These are phyloP conservation scores for Pyracantha coccinea DNA, from an alignment of 331 rosid species.

Conservation along the genomic window DNA sequence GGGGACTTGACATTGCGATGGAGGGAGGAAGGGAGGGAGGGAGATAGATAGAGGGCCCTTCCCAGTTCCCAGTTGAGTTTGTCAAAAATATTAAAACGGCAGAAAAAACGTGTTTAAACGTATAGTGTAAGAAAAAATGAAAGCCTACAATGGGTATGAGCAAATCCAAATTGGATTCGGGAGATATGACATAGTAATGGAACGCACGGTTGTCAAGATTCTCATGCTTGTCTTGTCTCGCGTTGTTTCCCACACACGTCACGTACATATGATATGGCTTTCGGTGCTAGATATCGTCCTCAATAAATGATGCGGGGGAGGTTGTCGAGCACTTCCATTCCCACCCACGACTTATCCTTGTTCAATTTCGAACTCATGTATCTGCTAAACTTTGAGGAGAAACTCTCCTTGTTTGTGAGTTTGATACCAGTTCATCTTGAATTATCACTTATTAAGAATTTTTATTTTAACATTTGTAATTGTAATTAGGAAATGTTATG, in stretches of 20 bases:
- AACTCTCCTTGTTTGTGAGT: neutral
- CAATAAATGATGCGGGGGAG: neutral
- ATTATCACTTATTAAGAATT: neutral
- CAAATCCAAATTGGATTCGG: neutral
- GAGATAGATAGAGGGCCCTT: too few species aligned
- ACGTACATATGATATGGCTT: neutral
- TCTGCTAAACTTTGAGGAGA: neutral
- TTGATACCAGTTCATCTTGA: neutral
- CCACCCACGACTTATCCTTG: neutral
- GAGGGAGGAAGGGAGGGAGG: too few species aligned
- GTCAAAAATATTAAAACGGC: too few species aligned
- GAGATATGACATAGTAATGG: neutral
- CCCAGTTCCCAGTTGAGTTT: too few species aligned
- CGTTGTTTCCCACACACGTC: neutral
- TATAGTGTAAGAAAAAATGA: too few species aligned
- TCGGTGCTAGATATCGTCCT: neutral
- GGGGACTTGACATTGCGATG: too few species aligned
- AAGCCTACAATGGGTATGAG: too few species aligned
- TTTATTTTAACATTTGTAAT: neutral
- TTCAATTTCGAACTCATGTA: neutral
- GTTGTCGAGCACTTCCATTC: neutral
- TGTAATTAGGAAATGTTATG: too few species aligned
- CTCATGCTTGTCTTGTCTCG: constrained; percentile 4
- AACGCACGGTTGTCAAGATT: neutral
- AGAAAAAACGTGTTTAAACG: too few species aligned